Percentiles rank a stretch among this genome's conserved stretches.
Evolutionary conservation across 2,329 filamentous ascomycete genomes (phyloP).

Genomic region (Akanthomyces muscarius): DNA sequence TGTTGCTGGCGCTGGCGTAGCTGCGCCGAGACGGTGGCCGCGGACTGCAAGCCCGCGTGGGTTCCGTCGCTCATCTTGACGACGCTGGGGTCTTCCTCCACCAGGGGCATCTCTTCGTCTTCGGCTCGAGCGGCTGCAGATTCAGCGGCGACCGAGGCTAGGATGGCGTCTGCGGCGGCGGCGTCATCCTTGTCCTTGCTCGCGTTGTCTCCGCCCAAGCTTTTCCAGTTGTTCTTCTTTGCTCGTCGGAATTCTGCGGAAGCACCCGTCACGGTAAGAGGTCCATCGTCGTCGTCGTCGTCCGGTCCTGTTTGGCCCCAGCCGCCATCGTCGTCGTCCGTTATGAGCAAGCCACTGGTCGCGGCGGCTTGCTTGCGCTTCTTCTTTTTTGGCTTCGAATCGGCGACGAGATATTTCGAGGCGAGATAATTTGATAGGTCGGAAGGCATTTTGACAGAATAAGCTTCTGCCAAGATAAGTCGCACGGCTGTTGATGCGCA

Average conservation of each 20-base stretch:
- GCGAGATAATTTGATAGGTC: constrained; percentile 82
- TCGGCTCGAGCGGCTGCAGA: constrained; percentile 46
- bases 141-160: constrained; percentile 68
- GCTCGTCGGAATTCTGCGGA: constrained; percentile 65
- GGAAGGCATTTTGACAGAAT: constrained; percentile 42
- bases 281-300: constrained; percentile 52
- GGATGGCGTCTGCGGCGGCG: constrained; percentile 72
- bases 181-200: constrained; percentile 36
- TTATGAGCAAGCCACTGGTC: constrained; percentile 55
- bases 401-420: constrained; percentile 74
- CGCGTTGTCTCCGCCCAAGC: constrained; percentile 47
- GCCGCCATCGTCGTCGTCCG: constrained; percentile 57
- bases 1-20: constrained; percentile 62
- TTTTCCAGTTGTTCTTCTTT: constrained; percentile 80
- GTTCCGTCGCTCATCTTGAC: constrained; percentile 82
- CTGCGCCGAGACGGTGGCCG: constrained; percentile 69
- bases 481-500: neutral
- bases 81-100: constrained; percentile 44
- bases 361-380: constrained; percentile 56
- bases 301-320: constrained; percentile 41
- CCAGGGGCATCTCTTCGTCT: constrained; percentile 47
- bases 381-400: constrained; percentile 57
- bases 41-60: constrained; percentile 81
- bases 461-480: neutral
- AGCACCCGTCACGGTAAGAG: constrained; percentile 46